Conservation (phyloP, 2,329 filamentous ascomycete species). For the Fusarium chlamydosporum region DNA sequence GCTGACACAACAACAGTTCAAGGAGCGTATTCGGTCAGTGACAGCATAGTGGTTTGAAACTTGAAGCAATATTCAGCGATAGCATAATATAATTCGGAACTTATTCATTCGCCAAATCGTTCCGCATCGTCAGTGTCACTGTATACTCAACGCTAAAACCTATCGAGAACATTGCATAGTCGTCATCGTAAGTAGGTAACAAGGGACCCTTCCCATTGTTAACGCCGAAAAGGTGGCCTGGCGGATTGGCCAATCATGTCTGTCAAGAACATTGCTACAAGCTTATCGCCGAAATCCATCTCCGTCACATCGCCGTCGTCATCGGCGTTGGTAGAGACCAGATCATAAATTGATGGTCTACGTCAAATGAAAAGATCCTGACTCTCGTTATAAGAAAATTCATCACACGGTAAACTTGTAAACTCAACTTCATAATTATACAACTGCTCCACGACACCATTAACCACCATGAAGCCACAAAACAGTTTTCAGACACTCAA, state of each 20-base stretch:
- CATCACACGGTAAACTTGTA: rapidly evolving
- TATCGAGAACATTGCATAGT: no score
- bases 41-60: no score
- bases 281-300: slow-evolving; percentile 32
- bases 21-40: background rate
- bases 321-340: background rate
- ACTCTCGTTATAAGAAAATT: background rate
- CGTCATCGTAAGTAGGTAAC: background rate
- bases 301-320: slow-evolving; percentile 3
- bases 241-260: background rate
- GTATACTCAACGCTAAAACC: no score
- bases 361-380: background rate
- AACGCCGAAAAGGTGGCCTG: slow-evolving; percentile 14
- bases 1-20: background rate
- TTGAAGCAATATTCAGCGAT: no score
- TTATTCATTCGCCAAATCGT: no score
- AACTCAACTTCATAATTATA: background rate
- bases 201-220: background rate
- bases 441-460: background rate
- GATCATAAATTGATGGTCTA: background rate
- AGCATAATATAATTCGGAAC: no score
- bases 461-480: slow-evolving; percentile 10
- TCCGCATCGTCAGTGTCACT: no score
- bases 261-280: no score
- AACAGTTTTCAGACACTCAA: slow-evolving; percentile 27